These are phyloP conservation scores for Euptelea pleiosperma DNA, from an alignment of 164 flowering plant genomes.

Conservation along the genomic window DNA sequence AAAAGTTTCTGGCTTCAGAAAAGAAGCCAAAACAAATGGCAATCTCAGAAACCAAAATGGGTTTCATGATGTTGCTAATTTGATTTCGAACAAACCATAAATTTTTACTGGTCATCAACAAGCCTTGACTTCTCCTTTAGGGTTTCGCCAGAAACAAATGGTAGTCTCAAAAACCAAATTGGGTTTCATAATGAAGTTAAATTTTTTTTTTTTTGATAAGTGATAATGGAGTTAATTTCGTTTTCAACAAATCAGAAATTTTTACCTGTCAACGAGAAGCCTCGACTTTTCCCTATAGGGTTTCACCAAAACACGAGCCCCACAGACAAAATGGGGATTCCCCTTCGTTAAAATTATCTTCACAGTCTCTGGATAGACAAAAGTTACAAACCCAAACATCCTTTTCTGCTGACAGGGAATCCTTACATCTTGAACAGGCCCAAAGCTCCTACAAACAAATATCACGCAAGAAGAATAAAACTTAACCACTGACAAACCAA, in stretches of 20 bases:
- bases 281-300: conserved; percentile 86
- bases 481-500: neutral
- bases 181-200: no score
- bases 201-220: no score
- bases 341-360: conserved; percentile 58
- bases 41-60: no score
- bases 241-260: neutral
- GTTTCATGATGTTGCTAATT: no score
- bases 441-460: conserved; percentile 50
- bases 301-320: conserved; percentile 92
- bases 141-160: no score
- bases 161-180: no score
- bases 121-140: no score
- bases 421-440: conserved; percentile 94
- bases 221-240: no score
- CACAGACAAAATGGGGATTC: conserved; percentile 85
- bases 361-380: conserved; percentile 68
- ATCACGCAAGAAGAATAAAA: neutral
- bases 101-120: no score
- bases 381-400: conserved; percentile 97
- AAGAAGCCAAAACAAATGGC: no score
- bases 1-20: no score
- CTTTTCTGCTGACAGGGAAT: conserved; percentile 89
- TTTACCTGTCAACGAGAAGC: conserved; percentile 62
- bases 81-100: no score